Percentiles rank a stretch among this genome's conserved stretches.
These are phyloP conservation scores for Akebia trifoliata DNA, from an alignment of 164 flowering plant species.

Conservation along the genomic window DNA sequence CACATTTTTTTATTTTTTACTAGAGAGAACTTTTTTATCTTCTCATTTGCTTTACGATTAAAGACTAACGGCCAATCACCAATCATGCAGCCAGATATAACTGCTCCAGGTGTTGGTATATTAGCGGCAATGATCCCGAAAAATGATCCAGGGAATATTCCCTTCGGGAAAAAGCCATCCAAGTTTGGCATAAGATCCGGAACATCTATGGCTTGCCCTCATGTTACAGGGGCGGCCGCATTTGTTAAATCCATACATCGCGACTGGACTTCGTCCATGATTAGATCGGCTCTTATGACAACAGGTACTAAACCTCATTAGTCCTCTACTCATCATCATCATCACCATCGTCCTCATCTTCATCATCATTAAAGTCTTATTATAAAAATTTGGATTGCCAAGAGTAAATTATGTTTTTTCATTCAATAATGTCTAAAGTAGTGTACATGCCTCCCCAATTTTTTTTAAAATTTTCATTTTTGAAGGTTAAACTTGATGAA, in stretches of 20 bases:
- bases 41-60: not conserved
- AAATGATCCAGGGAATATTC: constrained; percentile 26
- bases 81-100: constrained; percentile 56
- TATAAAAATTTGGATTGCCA: too few species aligned
- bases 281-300: constrained; percentile 84
- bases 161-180: constrained; percentile 35
- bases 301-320: constrained; percentile 41
- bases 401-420: too few species aligned
- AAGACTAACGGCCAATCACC: not conserved
- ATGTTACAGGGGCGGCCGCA: constrained; percentile 75
- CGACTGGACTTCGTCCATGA: constrained; percentile 64
- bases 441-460: too few species aligned
- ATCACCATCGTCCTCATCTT: too few species aligned
- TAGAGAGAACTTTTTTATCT: not conserved
- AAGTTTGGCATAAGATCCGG: constrained; percentile 54
- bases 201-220: constrained; percentile 96
- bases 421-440: too few species aligned
- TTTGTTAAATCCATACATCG: constrained; percentile 50
- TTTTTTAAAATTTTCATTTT: too few species aligned
- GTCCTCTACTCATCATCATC: too few species aligned
- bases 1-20: not conserved
- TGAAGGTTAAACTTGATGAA: too few species aligned
- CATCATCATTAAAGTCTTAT: too few species aligned
- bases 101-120: constrained; percentile 78
- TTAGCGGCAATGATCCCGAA: constrained; percentile 50